phyloP scores from a whole-genome alignment of 805 yeast species.

The Lipomyces orientalis region DNA sequence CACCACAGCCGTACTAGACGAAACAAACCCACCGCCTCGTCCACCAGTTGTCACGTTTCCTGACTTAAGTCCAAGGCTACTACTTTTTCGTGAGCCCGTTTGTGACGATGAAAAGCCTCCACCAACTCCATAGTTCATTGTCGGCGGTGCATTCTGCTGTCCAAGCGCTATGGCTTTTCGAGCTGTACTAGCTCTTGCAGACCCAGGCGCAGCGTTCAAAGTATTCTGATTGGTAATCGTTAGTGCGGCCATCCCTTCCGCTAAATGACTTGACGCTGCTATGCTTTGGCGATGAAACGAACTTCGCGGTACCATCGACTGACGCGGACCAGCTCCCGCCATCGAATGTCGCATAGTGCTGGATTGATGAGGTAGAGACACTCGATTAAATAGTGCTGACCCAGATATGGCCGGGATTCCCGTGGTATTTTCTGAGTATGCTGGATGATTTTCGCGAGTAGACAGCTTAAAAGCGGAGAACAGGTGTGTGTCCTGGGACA shows the following conservation, averaged over 20 bases:
- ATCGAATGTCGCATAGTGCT: conserved; percentile 30
- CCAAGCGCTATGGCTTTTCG: conserved; percentile 32
- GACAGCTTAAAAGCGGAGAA: conserved; percentile 35
- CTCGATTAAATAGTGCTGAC: conserved; percentile 22
- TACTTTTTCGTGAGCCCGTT: conserved; percentile 21
- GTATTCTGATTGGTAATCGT: conserved; percentile 27
- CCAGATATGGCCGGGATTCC: conserved; percentile 15
- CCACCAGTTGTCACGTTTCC: conserved; percentile 8
- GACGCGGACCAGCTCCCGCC: conserved; percentile 28
- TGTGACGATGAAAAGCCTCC: neutral
- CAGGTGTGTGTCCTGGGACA: conserved; percentile 36
- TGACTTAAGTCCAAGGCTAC: conserved; percentile 11
- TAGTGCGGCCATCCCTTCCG: conserved; percentile 19
- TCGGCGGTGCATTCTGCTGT: conserved; percentile 21
- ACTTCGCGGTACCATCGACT: conserved; percentile 35
- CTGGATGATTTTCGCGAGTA: conserved; percentile 25
- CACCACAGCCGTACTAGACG: conserved; percentile 16
- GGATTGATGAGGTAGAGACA: conserved; percentile 20
- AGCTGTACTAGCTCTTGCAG: conserved; percentile 27
- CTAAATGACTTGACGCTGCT: conserved; percentile 19
- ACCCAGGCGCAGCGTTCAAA: conserved; percentile 30
- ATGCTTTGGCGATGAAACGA: conserved; percentile 33
- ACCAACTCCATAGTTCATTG: conserved; percentile 14
- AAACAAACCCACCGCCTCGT: conserved; percentile 28
- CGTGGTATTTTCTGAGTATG: neutral